phyloP scores from a whole-genome alignment of 78 protist genomes.

The Tieghemostelium lacteum region DNA sequence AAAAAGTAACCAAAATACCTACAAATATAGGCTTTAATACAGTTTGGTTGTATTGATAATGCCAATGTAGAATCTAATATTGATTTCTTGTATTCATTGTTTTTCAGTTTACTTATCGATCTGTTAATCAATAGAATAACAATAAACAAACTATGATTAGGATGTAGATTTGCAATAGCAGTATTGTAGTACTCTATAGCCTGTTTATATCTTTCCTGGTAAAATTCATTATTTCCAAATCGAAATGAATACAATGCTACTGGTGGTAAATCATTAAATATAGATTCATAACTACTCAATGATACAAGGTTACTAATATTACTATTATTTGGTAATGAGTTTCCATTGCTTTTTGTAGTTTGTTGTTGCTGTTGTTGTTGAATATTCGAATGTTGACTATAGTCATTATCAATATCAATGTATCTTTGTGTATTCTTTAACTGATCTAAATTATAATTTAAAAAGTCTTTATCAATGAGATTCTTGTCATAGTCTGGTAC shows the following conservation, averaged over 20 bases:
- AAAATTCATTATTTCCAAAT: slow-evolving; percentile 49
- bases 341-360: not conserved
- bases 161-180: slow-evolving; percentile 13
- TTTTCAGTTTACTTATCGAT: slow-evolving; percentile 41
- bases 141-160: slow-evolving; percentile 15
- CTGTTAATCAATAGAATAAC: slow-evolving; percentile 43
- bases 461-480: slow-evolving; percentile 1
- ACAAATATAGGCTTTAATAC: slow-evolving; percentile 76
- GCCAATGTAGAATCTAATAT: slow-evolving; percentile 70
- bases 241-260: slow-evolving; percentile 21
- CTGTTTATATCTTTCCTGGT: slow-evolving; percentile 9
- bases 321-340: not conserved
- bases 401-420: not conserved
- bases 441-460: not conserved
- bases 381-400: not conserved
- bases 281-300: not conserved
- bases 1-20: slow-evolving; percentile 71
- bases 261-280: not conserved
- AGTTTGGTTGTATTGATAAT: slow-evolving; percentile 71
- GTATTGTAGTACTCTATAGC: slow-evolving; percentile 60
- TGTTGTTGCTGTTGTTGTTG: not conserved
- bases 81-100: slow-evolving; percentile 68
- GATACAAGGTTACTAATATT: not conserved
- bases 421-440: not conserved
- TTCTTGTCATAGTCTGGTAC: no score